Evolutionary conservation across 2,329 filamentous ascomycete genomes (phyloP), one percentile per base, ranked within the genome.

Genomic region (Verticillium dahliae): DNA sequence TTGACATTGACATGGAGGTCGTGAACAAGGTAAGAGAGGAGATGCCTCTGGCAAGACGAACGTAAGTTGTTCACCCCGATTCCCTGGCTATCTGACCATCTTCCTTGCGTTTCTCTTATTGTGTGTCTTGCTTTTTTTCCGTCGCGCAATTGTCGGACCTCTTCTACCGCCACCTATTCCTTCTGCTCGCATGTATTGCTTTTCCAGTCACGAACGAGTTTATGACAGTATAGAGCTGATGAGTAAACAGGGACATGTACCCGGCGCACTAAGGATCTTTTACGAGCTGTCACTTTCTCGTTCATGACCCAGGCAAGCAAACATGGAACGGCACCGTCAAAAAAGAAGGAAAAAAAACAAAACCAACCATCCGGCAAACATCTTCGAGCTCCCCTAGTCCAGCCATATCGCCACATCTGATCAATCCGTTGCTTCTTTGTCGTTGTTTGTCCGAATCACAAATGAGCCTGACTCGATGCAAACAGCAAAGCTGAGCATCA

Each of bases 41-140:
- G 71, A 82, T 85, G 80, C 83, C 83, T 56, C 69, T 85, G 59
- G 73, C 75, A 56, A 72, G 82, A 66, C 74, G 83, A 66, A 80
- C 72, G 82, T 84, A 63, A 79, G 82, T 80, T 13, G 15, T 22
- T 27, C 35, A 35, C 22, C 15, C 41, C 18, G 27, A n/a, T 18
- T 11, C 18, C 7, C 5, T 38, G 41, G 3, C 18, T 52, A 18
- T 39, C 22, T 39, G 11, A 34, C 60, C 55, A 55, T 27, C 54
- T 52, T 60, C 11, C 34, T 1, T 59, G 11, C 54, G 57, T 45
- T 11, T 52, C 18, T 52, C 45, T 18, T 52, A 6, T 52, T 7
- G 27, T 22, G 45, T 18, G 10, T 22, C 18, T 18, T 52, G 15
- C n/a, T 18, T n/a, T 18, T 18, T 52, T 10, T 52, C 6, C 5